Evolutionary conservation across 257 asterid species (phyloP), one percentile per base, ranked within the genome.

Genomic region (Plantago major): DNA sequence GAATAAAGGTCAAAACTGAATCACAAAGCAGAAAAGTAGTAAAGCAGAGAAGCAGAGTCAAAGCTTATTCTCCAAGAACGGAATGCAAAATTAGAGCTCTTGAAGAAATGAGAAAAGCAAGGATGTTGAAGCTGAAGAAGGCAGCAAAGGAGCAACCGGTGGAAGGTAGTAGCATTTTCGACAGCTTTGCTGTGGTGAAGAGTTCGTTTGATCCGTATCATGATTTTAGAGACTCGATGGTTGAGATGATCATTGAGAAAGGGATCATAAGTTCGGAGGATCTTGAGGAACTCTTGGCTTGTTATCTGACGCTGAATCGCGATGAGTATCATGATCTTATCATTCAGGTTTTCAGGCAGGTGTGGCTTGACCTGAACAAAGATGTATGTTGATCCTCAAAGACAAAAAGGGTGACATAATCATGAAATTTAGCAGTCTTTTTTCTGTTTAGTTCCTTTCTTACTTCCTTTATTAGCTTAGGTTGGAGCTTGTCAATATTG

Each of bases 191-290:
- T 0, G 81, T 91, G 60, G 76, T 68, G 56, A 86, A 85, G 79
- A 81, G 76, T 63, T 88, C 98, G 14, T 71, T 62, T 28, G 64
- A 86, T 55, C 95, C 95, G 1, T 69, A 73, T 30, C 57, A 63
- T 46, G 98, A 91, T 55, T 91, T 91, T 79, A 79, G 84, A 60
- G 86, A 91, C 7, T 91, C 98, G 0, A 91, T 91, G 98, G 56
- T 81, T 10, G 95, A 88, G 78, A 91, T 91, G 98, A 88, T 91
- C 43, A 70, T 71, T 17, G 92, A 81, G 76, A 81, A 73, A 49
- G 81, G 82, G 11, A 82, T 91, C 46, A 58, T 63, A 46, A 73
- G 46, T 13, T 71, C 90, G 0, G 77, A 81, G 33, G 95, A 88
- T 63, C 95, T 91, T 9, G 95, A 86, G 68, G 78, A 86, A 37